Percentiles rank a stretch among this genome's conserved stretches.
phyloP scores from a whole-genome alignment of 1,284 basidiomycete species.

The Sanghuangporus baumii region DNA sequence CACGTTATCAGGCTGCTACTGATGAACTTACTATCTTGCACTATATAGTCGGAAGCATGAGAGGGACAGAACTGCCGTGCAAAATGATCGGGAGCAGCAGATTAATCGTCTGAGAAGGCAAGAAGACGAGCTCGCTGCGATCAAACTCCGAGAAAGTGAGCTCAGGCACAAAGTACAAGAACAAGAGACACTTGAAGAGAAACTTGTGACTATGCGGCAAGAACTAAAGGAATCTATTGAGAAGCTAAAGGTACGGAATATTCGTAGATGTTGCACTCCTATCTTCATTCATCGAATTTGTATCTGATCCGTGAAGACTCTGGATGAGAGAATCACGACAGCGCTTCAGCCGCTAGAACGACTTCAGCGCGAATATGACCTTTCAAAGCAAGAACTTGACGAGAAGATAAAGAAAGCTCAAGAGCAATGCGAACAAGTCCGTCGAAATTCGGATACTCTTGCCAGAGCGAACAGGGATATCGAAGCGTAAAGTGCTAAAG shows the following conservation, averaged over 20 bases:
- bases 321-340: constrained; percentile 59
- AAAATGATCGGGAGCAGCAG: constrained; percentile 64
- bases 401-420: constrained; percentile 47
- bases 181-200: constrained; percentile 54
- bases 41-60: constrained; percentile 59
- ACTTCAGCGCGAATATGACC: constrained; percentile 53
- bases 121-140: constrained; percentile 53
- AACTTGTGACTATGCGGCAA: constrained; percentile 55
- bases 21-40: not conserved
- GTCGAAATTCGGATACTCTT: constrained; percentile 60
- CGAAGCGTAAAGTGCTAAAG: constrained; percentile 44
- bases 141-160: constrained; percentile 60
- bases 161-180: constrained; percentile 60
- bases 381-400: constrained; percentile 20
- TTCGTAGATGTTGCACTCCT: not conserved
- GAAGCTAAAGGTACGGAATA: constrained; percentile 40
- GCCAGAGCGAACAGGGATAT: constrained; percentile 55
- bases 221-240: constrained; percentile 42
- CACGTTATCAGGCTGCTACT: not conserved
- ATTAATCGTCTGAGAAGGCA: constrained; percentile 46
- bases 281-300: constrained; percentile 2
- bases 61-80: constrained; percentile 56
- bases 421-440: constrained; percentile 58
- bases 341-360: constrained; percentile 64
- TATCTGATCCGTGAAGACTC: constrained; percentile 39